Conservation (phyloP, 2,329 filamentous ascomycete genomes). For the Aureobasidium sp. region DNA sequence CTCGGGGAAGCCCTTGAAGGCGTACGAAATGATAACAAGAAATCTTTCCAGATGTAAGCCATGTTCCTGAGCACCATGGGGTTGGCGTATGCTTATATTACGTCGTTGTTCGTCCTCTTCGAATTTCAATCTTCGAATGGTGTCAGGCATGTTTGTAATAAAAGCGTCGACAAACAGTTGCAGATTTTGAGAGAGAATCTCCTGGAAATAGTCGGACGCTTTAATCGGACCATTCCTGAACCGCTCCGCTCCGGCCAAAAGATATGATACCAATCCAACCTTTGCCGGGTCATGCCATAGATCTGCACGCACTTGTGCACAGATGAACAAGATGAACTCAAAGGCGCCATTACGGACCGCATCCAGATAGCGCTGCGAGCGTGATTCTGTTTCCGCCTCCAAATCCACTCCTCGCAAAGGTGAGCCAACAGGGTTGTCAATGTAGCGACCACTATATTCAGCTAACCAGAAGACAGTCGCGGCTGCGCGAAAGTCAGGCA, state of each 20-base stretch:
- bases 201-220: constrained; percentile 66
- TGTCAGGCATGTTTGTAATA: constrained; percentile 91
- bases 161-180: constrained; percentile 87
- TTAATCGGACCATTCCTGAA: constrained; percentile 57
- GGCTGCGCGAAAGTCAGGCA: constrained; percentile 71
- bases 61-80: constrained; percentile 26
- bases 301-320: constrained; percentile 69
- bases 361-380: constrained; percentile 64
- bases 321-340: constrained; percentile 81
- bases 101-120: constrained; percentile 82
- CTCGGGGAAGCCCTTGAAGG: constrained; percentile 78
- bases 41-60: constrained; percentile 65
- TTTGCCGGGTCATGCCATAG: constrained; percentile 87
- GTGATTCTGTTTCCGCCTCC: constrained; percentile 57
- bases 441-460: constrained; percentile 85
- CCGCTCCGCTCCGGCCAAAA: constrained; percentile 69
- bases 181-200: constrained; percentile 68
- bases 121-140: constrained; percentile 73
- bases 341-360: constrained; percentile 66
- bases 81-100: constrained; percentile 38
- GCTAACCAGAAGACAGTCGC: constrained; percentile 81
- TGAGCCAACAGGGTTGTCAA: constrained; percentile 60
- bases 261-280: constrained; percentile 70
- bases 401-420: constrained; percentile 57
- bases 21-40: constrained; percentile 82